phyloP scores from a whole-genome alignment of 306 rosid genomes.

The apple (Malus domestica) region ASM211411v1 NC_041795.1:36210001-36210500 shows the following conservation, averaged over 20 bases:
- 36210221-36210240: neutral
- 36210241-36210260: neutral
- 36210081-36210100: conserved; percentile 94
- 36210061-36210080: conserved; percentile 92
- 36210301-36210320: neutral
- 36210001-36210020: conserved; percentile 79
- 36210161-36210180: conserved; percentile 70
- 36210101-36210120: conserved; percentile 77
- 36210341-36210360: neutral
- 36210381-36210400: neutral
- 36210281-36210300: neutral
- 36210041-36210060: conserved; percentile 81
- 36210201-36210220: neutral
- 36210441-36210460: neutral
- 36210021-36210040: conserved; percentile 78
- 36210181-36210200: conserved; percentile 44
- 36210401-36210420: neutral
- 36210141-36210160: conserved; percentile 61
- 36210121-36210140: conserved; percentile 87
- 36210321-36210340: neutral
- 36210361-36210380: neutral
- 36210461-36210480: neutral
- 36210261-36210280: neutral
- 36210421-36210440: neutral
- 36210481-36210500: neutral